These are phyloP conservation scores for Fusarium domesticum DNA, from an alignment of 2,329 filamentous ascomycete genomes.

Conservation along the genomic window DNA sequence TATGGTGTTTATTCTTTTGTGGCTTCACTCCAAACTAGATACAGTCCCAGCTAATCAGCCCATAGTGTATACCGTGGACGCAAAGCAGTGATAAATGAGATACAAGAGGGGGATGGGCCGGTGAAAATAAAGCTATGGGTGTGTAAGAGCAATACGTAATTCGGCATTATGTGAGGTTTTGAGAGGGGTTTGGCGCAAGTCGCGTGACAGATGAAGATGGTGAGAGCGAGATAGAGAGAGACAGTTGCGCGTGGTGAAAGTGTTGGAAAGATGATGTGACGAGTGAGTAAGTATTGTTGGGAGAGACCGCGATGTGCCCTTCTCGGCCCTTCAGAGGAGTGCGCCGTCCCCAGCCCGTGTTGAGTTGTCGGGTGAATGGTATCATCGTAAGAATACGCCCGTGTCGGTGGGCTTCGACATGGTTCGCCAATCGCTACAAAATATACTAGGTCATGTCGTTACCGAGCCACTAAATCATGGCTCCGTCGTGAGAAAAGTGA, in stretches of 20 bases:
- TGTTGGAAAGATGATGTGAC: slow-evolving; percentile 24
- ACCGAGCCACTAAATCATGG: slow-evolving; percentile 13
- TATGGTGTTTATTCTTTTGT: slow-evolving; percentile 16
- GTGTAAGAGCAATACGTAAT: slow-evolving; percentile 29
- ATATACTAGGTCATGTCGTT: slow-evolving; percentile 22
- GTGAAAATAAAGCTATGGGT: slow-evolving; percentile 23
- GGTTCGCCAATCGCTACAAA: slow-evolving; percentile 22
- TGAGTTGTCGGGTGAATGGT: slow-evolving; percentile 8
- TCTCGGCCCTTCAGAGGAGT: slow-evolving; percentile 21
- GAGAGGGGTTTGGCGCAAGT: slow-evolving; percentile 23
- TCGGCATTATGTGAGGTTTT: slow-evolving; percentile 26
- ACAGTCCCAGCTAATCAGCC: slow-evolving; percentile 17
- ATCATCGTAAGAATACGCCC: slow-evolving; percentile 27
- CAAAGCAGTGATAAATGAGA: slow-evolving; percentile 16
- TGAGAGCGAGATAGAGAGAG: slow-evolving; percentile 22
- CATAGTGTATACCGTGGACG: slow-evolving; percentile 15
- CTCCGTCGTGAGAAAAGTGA: slow-evolving; percentile 16
- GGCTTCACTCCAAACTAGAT: slow-evolving; percentile 21
- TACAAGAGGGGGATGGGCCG: slow-evolving; percentile 19
- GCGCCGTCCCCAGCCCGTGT: slow-evolving; percentile 23
- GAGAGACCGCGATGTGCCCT: slow-evolving; percentile 30
- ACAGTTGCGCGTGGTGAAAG: slow-evolving; percentile 24
- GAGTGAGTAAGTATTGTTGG: slow-evolving; percentile 29
- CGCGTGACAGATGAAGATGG: slow-evolving; percentile 19
- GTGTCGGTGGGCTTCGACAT: slow-evolving; percentile 20